Evolutionary conservation across 164 flowering plant genomes (phyloP), one percentile per base, ranked within the genome.

Genomic region (Piper longum): DNA sequence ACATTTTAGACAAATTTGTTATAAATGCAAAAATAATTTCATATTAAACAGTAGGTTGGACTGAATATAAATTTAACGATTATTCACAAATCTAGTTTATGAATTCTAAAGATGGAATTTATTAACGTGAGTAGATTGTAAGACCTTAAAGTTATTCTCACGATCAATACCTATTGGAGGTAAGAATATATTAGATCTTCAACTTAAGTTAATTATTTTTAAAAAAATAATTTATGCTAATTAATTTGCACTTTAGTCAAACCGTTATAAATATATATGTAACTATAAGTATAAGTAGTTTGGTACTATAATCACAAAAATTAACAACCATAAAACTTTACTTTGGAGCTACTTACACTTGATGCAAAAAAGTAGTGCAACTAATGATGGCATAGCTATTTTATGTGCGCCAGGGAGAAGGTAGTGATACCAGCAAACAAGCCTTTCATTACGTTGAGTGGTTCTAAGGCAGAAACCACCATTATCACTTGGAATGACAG

Each of bases 361-460:
- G 3, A 7, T 57, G 19, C 45, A 26, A 57, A 43, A 26, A 17
- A 18, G 36, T 40, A 59, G 17, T 7, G 42, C 11, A 11, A 7
- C 19, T 16, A 41, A n/a, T 61, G 51, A 16, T 5, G 63, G 13
- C n/a, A 43, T 19, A 9, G n/a, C 5, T 43, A 43, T 45, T 14
- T 62, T 17, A 42, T 16, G 7, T 41, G 40, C 42, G 8, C 63
- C 80, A 77, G 85, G 65, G 96, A 88, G 66, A 83, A 86, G 67
- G 54, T 88, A 13, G 75, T 77, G 44, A 80, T 88, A 36, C 87
- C 90, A 4, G 84, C 71, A 0, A 77, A 83, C 61, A 88, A 81
- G 72, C 96, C 89, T n/a, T 88, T 70, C 73, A 74, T 88, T 67
- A 86, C 87, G 43, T 39, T 88, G 62, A 84, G 89, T 66, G 96